phyloP scores from a whole-genome alignment of 2,329 filamentous ascomycete genomes.

The Penicillium sp. region DNA sequence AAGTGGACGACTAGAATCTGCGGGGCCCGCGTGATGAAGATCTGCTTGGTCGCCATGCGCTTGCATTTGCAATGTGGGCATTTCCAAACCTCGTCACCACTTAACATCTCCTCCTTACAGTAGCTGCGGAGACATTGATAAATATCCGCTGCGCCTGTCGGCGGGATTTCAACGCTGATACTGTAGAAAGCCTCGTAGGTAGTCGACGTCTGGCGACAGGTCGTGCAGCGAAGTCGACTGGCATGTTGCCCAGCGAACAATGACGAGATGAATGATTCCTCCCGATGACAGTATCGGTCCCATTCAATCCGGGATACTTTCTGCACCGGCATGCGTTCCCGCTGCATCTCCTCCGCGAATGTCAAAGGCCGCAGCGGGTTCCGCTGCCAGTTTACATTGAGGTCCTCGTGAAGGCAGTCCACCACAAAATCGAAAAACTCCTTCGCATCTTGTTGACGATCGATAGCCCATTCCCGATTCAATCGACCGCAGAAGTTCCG shows the following conservation, averaged over 20 bases:
- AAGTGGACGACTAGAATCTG: constrained; percentile 78
- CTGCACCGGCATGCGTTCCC: constrained; percentile 64
- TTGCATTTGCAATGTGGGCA: constrained; percentile 76
- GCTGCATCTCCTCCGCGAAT: constrained; percentile 62
- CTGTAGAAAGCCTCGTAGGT: constrained; percentile 74
- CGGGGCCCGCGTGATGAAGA: constrained; percentile 77
- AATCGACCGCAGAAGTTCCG: constrained; percentile 67
- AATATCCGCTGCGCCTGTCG: constrained; percentile 62
- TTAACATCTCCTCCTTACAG: constrained; percentile 68
- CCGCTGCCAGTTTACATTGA: constrained; percentile 70
- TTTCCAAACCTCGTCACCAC: constrained; percentile 69
- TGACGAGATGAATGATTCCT: constrained; percentile 75
- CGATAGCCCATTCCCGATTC: constrained; percentile 71
- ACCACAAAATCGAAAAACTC: constrained; percentile 87
- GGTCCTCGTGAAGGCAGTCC: constrained; percentile 81
- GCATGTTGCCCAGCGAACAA: constrained; percentile 77
- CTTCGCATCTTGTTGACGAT: constrained; percentile 84
- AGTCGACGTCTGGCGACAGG: constrained; percentile 66
- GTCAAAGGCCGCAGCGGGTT: constrained; percentile 63
- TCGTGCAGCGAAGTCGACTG: constrained; percentile 63
- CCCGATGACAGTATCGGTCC: constrained; percentile 69
- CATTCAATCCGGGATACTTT: constrained; percentile 76
- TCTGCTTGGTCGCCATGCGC: constrained; percentile 69
- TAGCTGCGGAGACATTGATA: constrained; percentile 73
- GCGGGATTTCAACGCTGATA: constrained; percentile 71